Evolutionary conservation across 2,329 filamentous ascomycete species (phyloP).

Genomic region (Chrysosporium keratinophilum): DNA sequence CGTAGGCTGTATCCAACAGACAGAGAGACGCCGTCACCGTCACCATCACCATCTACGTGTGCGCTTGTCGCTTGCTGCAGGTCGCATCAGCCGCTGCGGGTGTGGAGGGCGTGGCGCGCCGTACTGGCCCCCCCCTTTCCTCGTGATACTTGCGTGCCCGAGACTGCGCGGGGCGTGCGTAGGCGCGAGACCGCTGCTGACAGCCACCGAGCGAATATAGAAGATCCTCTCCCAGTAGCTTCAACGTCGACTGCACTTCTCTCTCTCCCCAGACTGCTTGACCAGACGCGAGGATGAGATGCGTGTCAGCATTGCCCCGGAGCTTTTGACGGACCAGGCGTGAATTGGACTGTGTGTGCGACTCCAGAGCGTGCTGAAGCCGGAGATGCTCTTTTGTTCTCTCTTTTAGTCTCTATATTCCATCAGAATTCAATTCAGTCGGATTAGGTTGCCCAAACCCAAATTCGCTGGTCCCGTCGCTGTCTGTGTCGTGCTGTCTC

Average conservation of each 20-base stretch:
- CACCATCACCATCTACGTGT: background rate
- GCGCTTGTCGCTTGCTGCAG: background rate
- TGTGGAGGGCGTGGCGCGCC: background rate
- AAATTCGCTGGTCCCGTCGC: background rate
- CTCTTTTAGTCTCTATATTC: background rate
- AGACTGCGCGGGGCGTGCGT: slow-evolving; percentile 13
- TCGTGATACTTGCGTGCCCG: slow-evolving; percentile 14
- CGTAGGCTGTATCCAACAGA: background rate
- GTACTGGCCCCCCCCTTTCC: slow-evolving; percentile 9
- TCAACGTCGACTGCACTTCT: background rate
- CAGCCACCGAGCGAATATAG: slow-evolving; percentile 10
- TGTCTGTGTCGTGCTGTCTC: background rate
- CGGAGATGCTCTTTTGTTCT: background rate
- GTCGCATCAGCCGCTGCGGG: background rate
- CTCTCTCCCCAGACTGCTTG: background rate
- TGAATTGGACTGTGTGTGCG: slow-evolving; percentile 3
- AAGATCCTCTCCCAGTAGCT: slow-evolving; percentile 2
- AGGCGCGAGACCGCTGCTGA: slow-evolving; percentile 11
- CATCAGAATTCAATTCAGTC: background rate
- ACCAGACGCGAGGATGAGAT: background rate
- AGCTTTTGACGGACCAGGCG: background rate
- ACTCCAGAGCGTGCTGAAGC: background rate
- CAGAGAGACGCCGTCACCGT: background rate
- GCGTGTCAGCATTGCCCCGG: background rate
- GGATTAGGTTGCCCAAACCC: background rate